Percentiles rank a stretch among this genome's conserved stretches.
Evolutionary conservation across 2,329 filamentous ascomycete species (phyloP).

Genomic region (Hymenotorrendiella dingleyae): DNA sequence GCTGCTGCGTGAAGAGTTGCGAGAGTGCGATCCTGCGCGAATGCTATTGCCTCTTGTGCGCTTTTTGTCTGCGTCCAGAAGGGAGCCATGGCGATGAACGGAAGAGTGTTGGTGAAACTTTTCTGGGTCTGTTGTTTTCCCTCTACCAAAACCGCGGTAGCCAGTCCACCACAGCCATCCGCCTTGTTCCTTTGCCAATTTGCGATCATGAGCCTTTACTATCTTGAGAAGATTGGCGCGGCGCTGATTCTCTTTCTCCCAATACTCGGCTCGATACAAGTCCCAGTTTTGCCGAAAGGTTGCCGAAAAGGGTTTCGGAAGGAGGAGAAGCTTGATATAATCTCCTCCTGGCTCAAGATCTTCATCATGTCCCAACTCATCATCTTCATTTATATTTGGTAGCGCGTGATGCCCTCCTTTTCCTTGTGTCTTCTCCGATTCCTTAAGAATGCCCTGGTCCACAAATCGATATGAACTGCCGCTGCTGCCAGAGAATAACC

Average conservation of each 20-base stretch:
- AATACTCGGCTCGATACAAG: conserved; percentile 87
- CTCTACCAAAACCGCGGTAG: conserved; percentile 49
- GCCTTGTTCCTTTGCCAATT: conserved; percentile 61
- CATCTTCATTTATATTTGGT: conserved; percentile 43
- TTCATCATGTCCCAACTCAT: conserved; percentile 71
- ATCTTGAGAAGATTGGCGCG: conserved; percentile 66
- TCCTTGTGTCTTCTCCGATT: conserved; percentile 54
- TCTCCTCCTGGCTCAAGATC: conserved; percentile 87
- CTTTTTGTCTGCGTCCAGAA: conserved; percentile 25
- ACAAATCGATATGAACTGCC: conserved; percentile 72
- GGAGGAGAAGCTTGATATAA: conserved; percentile 59
- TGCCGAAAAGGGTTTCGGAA: conserved; percentile 8
- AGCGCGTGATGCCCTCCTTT: conserved; percentile 36
- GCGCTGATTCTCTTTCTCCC: conserved; percentile 93
- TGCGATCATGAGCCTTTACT: conserved; percentile 61
- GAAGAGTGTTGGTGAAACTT: conserved; percentile 26
- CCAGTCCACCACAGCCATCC: conserved; percentile 85
- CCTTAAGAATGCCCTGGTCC: conserved; percentile 55
- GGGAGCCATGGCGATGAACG: conserved; percentile 19
- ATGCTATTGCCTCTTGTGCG: conserved; percentile 26
- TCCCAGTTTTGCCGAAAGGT: conserved; percentile 88
- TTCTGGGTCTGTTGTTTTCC: conserved; percentile 26
- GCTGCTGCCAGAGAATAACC: conserved; percentile 60
- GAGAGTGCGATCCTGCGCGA: conserved; percentile 28
- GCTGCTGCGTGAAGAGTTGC: conserved; percentile 31